phyloP scores from a whole-genome alignment of 352 stramenopile genomes.

The Pythium sukuiense region DNA sequence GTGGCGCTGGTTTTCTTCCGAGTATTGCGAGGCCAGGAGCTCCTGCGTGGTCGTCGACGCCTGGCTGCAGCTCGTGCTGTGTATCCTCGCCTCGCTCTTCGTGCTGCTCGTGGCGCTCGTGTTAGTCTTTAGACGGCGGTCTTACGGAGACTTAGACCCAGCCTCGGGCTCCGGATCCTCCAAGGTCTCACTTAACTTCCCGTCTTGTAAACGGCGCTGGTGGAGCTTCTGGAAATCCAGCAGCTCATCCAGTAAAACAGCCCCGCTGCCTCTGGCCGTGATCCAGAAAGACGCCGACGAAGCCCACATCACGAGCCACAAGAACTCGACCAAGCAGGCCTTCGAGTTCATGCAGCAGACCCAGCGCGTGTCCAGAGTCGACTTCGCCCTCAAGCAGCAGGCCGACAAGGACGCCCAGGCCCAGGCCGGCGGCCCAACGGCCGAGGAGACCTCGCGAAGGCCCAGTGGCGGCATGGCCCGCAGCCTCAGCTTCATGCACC shows the following conservation, averaged over 20 bases:
- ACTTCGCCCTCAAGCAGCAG: slow-evolving; percentile 20
- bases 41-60: slow-evolving; percentile 66
- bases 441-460: neutral
- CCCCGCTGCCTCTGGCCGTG: slow-evolving; percentile 55
- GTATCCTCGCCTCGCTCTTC: slow-evolving; percentile 27
- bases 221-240: slow-evolving; percentile 19
- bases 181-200: slow-evolving; percentile 6
- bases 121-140: slow-evolving; percentile 7
- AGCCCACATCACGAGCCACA: slow-evolving; percentile 68
- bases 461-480: neutral
- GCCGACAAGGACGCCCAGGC: slow-evolving; percentile 9
- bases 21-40: slow-evolving; percentile 48
- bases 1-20: slow-evolving; percentile 47
- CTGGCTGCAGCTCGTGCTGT: slow-evolving; percentile 54
- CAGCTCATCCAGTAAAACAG: slow-evolving; percentile 31
- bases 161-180: slow-evolving; percentile 9
- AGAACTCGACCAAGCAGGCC: slow-evolving; percentile 74
- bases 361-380: slow-evolving; percentile 55
- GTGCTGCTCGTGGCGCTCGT: slow-evolving; percentile 12
- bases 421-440: neutral
- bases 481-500: slow-evolving; percentile 16
- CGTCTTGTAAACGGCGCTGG: neutral
- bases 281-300: slow-evolving; percentile 67
- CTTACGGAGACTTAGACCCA: slow-evolving; percentile 1
- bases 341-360: slow-evolving; percentile 67